Percentiles rank a stretch among this genome's conserved stretches.
phyloP scores from a whole-genome alignment of 805 yeast genomes.

The Saccharomycopsis guyanensis region DNA sequence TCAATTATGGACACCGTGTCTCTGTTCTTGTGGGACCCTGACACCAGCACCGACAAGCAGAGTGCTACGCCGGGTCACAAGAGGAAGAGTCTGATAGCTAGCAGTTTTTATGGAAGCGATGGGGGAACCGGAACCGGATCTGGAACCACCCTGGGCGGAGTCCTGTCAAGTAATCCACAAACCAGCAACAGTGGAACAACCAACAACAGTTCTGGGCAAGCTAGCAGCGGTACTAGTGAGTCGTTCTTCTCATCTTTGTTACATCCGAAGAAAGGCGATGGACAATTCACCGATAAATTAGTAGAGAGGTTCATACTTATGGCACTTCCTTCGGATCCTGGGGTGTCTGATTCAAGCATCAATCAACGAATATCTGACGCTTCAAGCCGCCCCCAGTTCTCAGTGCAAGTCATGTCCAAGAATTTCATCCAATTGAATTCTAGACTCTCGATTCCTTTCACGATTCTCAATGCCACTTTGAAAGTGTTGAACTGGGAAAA shows the following conservation, averaged over 20 bases:
- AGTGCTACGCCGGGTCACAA: not conserved
- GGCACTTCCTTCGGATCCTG: constrained; percentile 57
- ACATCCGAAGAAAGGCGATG: constrained; percentile 8
- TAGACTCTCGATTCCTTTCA: constrained; percentile 55
- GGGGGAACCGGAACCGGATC: too few species aligned
- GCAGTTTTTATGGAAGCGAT: too few species aligned
- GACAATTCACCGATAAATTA: constrained; percentile 53
- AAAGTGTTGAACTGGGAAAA: constrained; percentile 56
- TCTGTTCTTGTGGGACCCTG: constrained; percentile 14
- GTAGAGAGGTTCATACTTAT: constrained; percentile 64
- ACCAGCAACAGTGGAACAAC: too few species aligned
- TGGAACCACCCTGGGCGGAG: too few species aligned
- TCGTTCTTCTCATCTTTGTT: constrained; percentile 8
- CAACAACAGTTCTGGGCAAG: not conserved
- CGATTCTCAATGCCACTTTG: constrained; percentile 48
- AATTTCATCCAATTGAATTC: constrained; percentile 59
- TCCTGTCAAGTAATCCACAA: too few species aligned
- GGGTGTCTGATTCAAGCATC: constrained; percentile 35
- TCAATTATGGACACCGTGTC: constrained; percentile 20
- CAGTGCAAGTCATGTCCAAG: constrained; percentile 61
- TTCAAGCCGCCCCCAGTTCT: constrained; percentile 57
- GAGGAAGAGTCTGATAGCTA: constrained; percentile 2
- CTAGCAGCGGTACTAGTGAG: not conserved
- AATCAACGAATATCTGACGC: constrained; percentile 53
- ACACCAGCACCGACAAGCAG: not conserved